phyloP scores from a whole-genome alignment of 2,329 filamentous ascomycete genomes.

The Amesomyces nigricolor region DNA sequence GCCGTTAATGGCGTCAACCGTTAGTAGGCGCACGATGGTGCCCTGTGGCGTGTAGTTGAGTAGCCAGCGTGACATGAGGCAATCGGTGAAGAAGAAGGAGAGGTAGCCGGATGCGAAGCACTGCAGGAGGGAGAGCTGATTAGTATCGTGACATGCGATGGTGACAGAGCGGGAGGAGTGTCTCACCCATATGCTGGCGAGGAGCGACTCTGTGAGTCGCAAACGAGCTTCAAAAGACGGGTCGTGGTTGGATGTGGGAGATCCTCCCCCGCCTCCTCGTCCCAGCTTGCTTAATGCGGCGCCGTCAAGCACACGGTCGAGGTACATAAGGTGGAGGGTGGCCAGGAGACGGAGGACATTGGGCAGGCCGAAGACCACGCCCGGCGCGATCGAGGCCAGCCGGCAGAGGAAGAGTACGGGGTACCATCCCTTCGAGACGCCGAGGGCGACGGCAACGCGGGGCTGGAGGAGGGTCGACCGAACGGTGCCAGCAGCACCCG shows the following conservation, averaged over 20 bases:
- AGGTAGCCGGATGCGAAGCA: conserved; percentile 72
- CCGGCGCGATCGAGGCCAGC: conserved; percentile 65
- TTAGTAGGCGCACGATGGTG: conserved; percentile 72
- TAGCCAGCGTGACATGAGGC: conserved; percentile 81
- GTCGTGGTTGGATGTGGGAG: conserved; percentile 9
- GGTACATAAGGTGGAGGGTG: conserved; percentile 46
- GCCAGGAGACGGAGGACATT: conserved; percentile 64
- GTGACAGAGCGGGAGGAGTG: background rate
- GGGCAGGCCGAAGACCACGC: conserved; percentile 65
- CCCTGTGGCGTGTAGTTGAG: conserved; percentile 78
- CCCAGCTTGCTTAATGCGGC: conserved; percentile 5
- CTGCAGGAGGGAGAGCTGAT: conserved; percentile 37
- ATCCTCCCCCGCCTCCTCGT: background rate
- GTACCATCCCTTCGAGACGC: conserved; percentile 67
- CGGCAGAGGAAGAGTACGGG: conserved; percentile 66
- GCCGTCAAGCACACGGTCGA: conserved; percentile 19
- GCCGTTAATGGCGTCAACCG: conserved; percentile 67
- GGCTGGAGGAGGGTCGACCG: conserved; percentile 57
- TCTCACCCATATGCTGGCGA: conserved; percentile 69
- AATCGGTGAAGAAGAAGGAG: conserved; percentile 78
- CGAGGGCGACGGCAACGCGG: conserved; percentile 71
- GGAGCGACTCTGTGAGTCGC: conserved; percentile 60
- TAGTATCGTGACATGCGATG: background rate
- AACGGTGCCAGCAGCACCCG: conserved; percentile 15
- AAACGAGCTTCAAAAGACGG: conserved; percentile 41